Percentiles rank a stretch among this genome's conserved stretches.
Evolutionary conservation across 202 grass and related monocot genomes (phyloP).

Genomic region (Panicum virgatum): DNA sequence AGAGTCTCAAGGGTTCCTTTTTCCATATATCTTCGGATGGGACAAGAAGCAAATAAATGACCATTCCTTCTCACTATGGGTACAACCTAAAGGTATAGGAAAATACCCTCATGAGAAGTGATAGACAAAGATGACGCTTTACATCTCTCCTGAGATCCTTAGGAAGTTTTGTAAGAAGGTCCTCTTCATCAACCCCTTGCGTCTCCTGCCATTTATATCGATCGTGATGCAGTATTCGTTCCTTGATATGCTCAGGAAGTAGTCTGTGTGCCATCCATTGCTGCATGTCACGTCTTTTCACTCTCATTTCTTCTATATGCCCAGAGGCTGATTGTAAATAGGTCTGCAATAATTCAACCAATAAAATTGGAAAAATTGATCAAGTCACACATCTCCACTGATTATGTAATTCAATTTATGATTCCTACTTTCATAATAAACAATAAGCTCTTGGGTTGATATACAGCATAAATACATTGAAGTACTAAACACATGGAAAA

Average conservation of each 20-base stretch:
- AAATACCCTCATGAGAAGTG: constrained; percentile 84
- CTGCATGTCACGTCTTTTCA: constrained; percentile 74
- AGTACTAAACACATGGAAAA: not conserved
- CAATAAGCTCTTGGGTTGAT: not conserved
- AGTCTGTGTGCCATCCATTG: constrained; percentile 83
- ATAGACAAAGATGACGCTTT: constrained; percentile 81
- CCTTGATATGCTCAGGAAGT: constrained; percentile 78
- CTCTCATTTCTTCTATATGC: constrained; percentile 86
- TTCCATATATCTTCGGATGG: not conserved
- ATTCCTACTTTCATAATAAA: too few species aligned
- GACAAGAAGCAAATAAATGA: too few species aligned
- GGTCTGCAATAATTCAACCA: constrained; percentile 48
- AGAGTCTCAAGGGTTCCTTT: not conserved
- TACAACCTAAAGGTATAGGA: constrained; percentile 22
- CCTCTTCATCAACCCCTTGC: constrained; percentile 87
- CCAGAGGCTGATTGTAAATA: constrained; percentile 80
- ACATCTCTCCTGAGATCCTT: constrained; percentile 91
- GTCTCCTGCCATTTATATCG: constrained; percentile 98
- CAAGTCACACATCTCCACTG: not conserved
- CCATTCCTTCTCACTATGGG: too few species aligned
- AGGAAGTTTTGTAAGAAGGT: constrained; percentile 79
- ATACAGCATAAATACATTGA: constrained; percentile 7
- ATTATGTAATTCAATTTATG: not conserved
- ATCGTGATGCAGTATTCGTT: constrained; percentile 75
- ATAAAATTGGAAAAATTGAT: not conserved